Base-by-base conservation (phyloP, 495 filamentous ascomycete species). In the Xylaria nigripes region DNA sequence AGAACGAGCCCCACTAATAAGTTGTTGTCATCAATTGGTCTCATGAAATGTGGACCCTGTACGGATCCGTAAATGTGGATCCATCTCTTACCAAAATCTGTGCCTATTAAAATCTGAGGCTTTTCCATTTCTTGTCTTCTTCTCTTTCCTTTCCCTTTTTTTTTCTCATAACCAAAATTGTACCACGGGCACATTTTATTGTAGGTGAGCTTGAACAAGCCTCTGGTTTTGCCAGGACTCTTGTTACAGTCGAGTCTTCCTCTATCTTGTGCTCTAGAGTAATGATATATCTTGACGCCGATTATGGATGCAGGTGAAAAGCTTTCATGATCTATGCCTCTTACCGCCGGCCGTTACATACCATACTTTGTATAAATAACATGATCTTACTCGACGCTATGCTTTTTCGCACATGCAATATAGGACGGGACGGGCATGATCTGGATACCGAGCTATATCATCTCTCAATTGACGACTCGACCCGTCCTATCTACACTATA, bases 151-250 rank as follows among this genome's bases (percentile, higher is more conserved):
- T 76, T 70, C 72, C 67, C 67, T 65, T 70, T 57, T 76, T 70
- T 72, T 67, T 61, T 72, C 57, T 58, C 59, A 75, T 70, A 76
- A 73, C 73, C 13, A 36, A 77, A 77, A 77, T 78, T 78, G 75
- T 78, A 78, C 65, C n/a, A 77, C 68, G 86, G 80, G 76, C 85
- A 81, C 80, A 76, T 68, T 83, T 80, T 94, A 91, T 95, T 92
- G 90, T 96, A 86, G 90, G 86, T 81, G 75, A 75, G 69, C 71
- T 74, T 72, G 71, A 54, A 65, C 69, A 70, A 71, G 70, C 56
- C 59, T 59, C 66, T 68, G 63, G 56, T 27, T 38, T 38, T 53
- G 62, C 61, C 64, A 59, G 65, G 57, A 58, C 58, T 59, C 66
- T 66, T 68, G 68, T 65, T 65, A 62, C 63, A 63, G 62, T 75